Evolutionary conservation across 2,329 filamentous ascomycete species (phyloP).

Genomic region (Pyricularia pennisetigena): DNA sequence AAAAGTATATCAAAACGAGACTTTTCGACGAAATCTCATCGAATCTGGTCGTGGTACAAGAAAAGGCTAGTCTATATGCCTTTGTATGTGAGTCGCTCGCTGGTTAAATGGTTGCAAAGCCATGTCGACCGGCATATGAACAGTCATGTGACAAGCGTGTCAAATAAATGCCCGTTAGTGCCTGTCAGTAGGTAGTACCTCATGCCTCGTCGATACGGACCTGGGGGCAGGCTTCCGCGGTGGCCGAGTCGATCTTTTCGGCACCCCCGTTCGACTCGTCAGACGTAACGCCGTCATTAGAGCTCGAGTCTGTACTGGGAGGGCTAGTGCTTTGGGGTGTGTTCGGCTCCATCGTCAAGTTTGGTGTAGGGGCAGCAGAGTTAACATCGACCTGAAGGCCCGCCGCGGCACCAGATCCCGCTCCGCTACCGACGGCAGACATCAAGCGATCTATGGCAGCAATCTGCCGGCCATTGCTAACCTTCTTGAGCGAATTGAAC

Average conservation of each 20-base stretch:
- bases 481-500: slow-evolving; percentile 52
- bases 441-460: slow-evolving; percentile 52
- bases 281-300: slow-evolving; percentile 22
- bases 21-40: not conserved
- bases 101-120: not conserved
- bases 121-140: not conserved
- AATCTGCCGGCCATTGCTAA: slow-evolving; percentile 56
- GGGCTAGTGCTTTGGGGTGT: slow-evolving; percentile 58
- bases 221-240: slow-evolving; percentile 3
- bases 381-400: slow-evolving; percentile 34
- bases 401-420: slow-evolving; percentile 9
- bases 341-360: slow-evolving; percentile 58
- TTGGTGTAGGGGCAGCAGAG: slow-evolving; percentile 53
- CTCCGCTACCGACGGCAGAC: slow-evolving; percentile 7
- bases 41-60: not conserved
- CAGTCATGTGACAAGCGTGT: not conserved
- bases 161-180: not conserved
- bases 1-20: not conserved
- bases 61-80: slow-evolving; percentile 1
- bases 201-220: slow-evolving; percentile 6
- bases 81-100: not conserved
- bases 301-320: slow-evolving; percentile 52
- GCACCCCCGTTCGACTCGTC: not conserved
- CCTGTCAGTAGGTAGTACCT: not conserved
- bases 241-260: not conserved